phyloP scores from a whole-genome alignment of 108 stramenopile species.

The Poteriospumella lacustris region DNA sequence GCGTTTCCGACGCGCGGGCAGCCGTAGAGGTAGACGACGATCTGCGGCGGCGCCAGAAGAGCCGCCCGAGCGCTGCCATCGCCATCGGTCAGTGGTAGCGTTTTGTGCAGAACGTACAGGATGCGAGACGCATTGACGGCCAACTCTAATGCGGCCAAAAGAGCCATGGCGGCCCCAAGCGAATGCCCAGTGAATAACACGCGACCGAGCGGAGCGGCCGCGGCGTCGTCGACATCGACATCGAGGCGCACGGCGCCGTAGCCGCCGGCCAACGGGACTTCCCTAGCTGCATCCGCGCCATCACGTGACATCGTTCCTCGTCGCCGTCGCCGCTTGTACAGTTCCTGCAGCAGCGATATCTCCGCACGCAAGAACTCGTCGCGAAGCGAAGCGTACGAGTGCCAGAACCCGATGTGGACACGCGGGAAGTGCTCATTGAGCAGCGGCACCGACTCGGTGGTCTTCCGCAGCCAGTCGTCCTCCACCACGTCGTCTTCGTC shows the following conservation, averaged over 20 bases:
- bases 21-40: not conserved
- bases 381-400: conserved; percentile 2
- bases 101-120: not conserved
- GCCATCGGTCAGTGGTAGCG: not conserved
- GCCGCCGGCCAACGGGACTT: no score
- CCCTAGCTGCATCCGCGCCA: no score
- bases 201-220: not conserved
- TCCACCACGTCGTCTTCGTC: not conserved
- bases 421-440: not conserved
- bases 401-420: conserved; percentile 7
- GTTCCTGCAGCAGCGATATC: not conserved
- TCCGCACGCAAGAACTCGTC: not conserved
- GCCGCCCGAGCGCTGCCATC: not conserved
- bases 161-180: not conserved
- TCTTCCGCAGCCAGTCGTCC: not conserved
- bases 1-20: conserved; percentile 13
- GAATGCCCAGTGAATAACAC: not conserved
- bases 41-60: not conserved
- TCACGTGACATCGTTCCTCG: no score
- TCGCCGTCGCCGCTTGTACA: no score
- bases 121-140: not conserved
- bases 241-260: no score
- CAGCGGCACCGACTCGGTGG: not conserved
- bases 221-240: not conserved
- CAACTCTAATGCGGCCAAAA: not conserved